phyloP scores from a whole-genome alignment of 108 stramenopile genomes.

The Cyclostephanos tholiformis region DNA sequence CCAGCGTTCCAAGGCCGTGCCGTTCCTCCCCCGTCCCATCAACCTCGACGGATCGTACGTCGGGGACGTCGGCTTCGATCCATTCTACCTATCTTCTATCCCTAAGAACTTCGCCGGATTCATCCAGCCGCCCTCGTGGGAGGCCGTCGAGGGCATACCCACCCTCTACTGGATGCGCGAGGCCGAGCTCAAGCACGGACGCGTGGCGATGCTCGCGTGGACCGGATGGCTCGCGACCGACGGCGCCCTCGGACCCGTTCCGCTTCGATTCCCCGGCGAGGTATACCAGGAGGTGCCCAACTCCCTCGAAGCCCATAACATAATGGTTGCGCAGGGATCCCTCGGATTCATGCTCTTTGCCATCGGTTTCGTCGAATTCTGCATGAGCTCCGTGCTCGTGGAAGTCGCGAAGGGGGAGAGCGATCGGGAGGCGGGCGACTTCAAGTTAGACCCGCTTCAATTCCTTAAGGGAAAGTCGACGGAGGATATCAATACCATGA shows the following conservation, averaged over 20 bases:
- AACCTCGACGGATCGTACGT: constrained; percentile 87
- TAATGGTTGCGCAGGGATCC: constrained; percentile 81
- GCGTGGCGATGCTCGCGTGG: constrained; percentile 88
- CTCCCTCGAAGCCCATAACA: constrained; percentile 83
- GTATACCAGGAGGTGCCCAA: constrained; percentile 79
- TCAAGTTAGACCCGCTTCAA: constrained; percentile 79
- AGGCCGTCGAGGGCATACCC: constrained; percentile 72
- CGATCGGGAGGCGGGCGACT: constrained; percentile 92
- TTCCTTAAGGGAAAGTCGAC: constrained; percentile 84
- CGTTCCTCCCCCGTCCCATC: constrained; percentile 85
- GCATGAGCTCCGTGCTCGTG: constrained; percentile 76
- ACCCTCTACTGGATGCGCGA: constrained; percentile 94
- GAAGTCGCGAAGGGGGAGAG: constrained; percentile 90
- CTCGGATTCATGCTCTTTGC: constrained; percentile 77
- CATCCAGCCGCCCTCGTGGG: constrained; percentile 91
- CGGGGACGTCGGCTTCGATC: constrained; percentile 95
- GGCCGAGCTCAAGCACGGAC: constrained; percentile 90
- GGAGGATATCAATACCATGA: constrained; percentile 74
- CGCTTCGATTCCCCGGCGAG: constrained; percentile 83
- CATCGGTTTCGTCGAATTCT: constrained; percentile 79
- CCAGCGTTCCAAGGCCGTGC: constrained; percentile 71
- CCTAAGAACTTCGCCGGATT: constrained; percentile 92
- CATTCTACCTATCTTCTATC: constrained; percentile 89
- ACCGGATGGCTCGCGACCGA: constrained; percentile 89
- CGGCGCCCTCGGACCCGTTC: constrained; percentile 72